phyloP scores from a whole-genome alignment of 208 protist species.

The Leishmania gerbilli region DNA sequence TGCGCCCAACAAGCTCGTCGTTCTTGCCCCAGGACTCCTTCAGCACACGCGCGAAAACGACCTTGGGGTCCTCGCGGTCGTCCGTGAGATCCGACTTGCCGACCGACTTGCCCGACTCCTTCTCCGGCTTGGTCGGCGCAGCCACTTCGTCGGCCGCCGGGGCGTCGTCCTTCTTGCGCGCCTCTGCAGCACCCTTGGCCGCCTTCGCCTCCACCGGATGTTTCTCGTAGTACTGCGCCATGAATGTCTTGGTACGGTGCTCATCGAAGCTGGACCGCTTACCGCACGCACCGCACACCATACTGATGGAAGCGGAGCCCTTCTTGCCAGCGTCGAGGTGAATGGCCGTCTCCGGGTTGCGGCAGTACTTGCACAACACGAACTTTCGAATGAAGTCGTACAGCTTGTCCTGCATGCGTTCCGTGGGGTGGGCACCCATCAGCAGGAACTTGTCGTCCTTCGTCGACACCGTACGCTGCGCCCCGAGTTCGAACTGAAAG shows the following conservation, averaged over 20 bases:
- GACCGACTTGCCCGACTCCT: slow-evolving; percentile 22
- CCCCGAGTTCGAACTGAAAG: slow-evolving; percentile 88
- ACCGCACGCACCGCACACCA: slow-evolving; percentile 82
- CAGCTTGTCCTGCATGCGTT: slow-evolving; percentile 84
- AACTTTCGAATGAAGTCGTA: slow-evolving; percentile 88
- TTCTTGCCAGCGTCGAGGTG: slow-evolving; percentile 62
- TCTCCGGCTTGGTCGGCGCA: slow-evolving; percentile 12
- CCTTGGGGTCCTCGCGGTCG: slow-evolving; percentile 42
- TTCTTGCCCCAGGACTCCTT: slow-evolving; percentile 39
- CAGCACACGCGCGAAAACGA: slow-evolving; percentile 53
- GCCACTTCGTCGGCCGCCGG: slow-evolving; percentile 26
- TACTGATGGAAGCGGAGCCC: slow-evolving; percentile 34
- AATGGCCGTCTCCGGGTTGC: slow-evolving; percentile 86
- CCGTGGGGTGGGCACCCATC: slow-evolving; percentile 79
- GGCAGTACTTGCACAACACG: slow-evolving; percentile 89
- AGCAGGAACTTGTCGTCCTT: slow-evolving; percentile 91
- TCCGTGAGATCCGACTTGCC: slow-evolving; percentile 39
- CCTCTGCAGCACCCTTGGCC: slow-evolving; percentile 55
- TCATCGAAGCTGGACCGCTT: slow-evolving; percentile 38
- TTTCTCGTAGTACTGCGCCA: slow-evolving; percentile 77
- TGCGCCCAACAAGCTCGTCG: slow-evolving; percentile 41
- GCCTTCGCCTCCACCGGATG: slow-evolving; percentile 55
- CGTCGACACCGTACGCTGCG: slow-evolving; percentile 69
- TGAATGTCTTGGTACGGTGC: slow-evolving; percentile 55
- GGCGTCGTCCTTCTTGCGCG: slow-evolving; percentile 34